phyloP scores from a whole-genome alignment of 352 stramenopile species.

The Pythium folliculosum region DNA sequence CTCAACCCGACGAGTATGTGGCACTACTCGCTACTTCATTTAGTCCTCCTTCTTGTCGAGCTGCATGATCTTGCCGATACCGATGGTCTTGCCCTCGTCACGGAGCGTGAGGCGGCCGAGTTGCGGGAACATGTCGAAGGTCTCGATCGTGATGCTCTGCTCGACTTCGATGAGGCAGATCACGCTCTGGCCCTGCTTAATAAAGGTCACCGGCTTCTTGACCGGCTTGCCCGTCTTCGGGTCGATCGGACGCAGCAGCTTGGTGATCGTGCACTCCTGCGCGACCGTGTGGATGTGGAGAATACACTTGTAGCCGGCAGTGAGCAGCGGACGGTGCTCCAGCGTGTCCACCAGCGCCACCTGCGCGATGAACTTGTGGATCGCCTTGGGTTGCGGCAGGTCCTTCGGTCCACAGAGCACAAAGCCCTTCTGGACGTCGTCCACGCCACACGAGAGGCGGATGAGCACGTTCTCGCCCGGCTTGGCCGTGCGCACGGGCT shows the following conservation, averaged over 20 bases:
- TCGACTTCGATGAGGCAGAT: conserved; percentile 93
- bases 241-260: conserved; percentile 90
- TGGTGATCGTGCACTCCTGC: conserved; percentile 93
- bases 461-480: conserved; percentile 98
- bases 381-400: conserved; percentile 49
- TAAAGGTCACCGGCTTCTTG: conserved; percentile 95
- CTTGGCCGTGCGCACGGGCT: conserved; percentile 93
- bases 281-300: conserved; percentile 97
- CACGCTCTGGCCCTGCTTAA: conserved; percentile 94
- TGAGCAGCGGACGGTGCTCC: conserved; percentile 96
- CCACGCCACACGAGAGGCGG: conserved; percentile 89
- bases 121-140: conserved; percentile 94
- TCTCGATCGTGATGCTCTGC: conserved; percentile 94
- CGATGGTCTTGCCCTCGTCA: conserved; percentile 99
- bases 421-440: conserved; percentile 91
- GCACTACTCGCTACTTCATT: conserved; percentile 2
- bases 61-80: conserved; percentile 97
- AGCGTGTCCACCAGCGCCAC: conserved; percentile 97
- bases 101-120: conserved; percentile 97
- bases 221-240: conserved; percentile 90
- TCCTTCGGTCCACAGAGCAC: conserved; percentile 89
- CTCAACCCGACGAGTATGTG: too few species aligned
- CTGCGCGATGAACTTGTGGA: conserved; percentile 89
- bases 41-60: conserved; percentile 74
- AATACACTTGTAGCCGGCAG: conserved; percentile 96